Base-by-base conservation (phyloP, 257 asterid species). In the Plectranthus barbatus region DNA sequence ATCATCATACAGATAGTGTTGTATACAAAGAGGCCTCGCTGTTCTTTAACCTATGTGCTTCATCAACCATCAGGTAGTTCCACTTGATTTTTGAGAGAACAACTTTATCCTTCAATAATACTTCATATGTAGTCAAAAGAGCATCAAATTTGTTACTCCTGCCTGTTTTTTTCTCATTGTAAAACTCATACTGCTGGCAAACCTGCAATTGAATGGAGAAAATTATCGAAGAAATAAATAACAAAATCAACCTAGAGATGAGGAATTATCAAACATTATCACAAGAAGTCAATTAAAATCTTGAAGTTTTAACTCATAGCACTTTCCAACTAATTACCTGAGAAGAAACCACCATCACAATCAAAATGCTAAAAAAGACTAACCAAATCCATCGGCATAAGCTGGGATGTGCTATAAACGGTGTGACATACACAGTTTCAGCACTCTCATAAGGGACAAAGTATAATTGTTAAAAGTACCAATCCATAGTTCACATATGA, bases 41-140 rank as follows among this genome's bases (percentile, higher is more conserved):
- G 71, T 93, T 93, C 83, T 93, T 93, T 62, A 93, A 73, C 86
- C 97, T 79, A 73, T 93, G 99, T 4, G 99, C 99, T 81, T 93
- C 99, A 80, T 93, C 99, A 76, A 93, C 95, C 99, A 93, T 93
- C 64, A 90, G 91, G 75, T 93, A 93, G 72, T 74, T 93, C 99
- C 99, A 93, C 82, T 81, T 90, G 73, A 93, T 90, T 81, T 90
- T 90, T 13, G 96, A 93, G 58, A 93, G 95, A 37, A 84, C 97
- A 42, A 76, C 84, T 67, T 86, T 93, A 79, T 93, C 97, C 84
- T 93, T 93, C 81, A 93, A 64, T 64, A 93, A 47, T 9, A 90
- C 99, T 80, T 93, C 99, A 74, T 93, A 93, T 11, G 99, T 93
- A 55, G 97, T 93, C 77, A 93, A 76, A 64, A 93, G 90, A 34